Conservation (phyloP, 2,329 filamentous ascomycete species). For the Daldinia sp. region DNA sequence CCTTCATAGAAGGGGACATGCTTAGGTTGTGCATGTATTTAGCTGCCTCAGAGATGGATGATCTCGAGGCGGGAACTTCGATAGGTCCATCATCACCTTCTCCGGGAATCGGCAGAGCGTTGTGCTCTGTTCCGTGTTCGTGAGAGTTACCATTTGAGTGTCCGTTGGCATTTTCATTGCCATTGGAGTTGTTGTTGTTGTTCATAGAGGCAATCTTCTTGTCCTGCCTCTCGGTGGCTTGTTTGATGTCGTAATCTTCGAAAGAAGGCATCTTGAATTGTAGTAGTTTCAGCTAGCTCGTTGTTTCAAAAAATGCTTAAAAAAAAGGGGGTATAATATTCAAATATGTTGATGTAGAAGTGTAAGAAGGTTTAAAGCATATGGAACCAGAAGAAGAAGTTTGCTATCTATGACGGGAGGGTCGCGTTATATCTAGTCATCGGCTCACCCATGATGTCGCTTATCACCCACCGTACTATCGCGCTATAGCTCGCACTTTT, state of each 20-base stretch:
- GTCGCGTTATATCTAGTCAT: conserved; percentile 42
- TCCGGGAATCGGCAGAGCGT: conserved; percentile 57
- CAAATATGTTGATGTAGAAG: neutral
- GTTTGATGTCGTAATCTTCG: conserved; percentile 67
- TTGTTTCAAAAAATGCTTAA: conserved; percentile 13
- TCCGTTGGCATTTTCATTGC: neutral
- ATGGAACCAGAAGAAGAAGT: conserved; percentile 22
- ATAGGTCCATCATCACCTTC: conserved; percentile 65
- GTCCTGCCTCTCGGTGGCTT: conserved; percentile 51
- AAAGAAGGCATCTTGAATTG: conserved; percentile 68
- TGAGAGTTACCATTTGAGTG: neutral
- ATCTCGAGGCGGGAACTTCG: conserved; percentile 77
- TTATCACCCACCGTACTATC: conserved; percentile 28
- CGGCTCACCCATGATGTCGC: conserved; percentile 1
- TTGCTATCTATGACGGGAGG: conserved; percentile 33
- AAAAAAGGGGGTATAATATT: neutral
- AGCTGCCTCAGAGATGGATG: conserved; percentile 74
- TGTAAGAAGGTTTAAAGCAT: conserved; percentile 2
- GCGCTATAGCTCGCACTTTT: conserved; percentile 20
- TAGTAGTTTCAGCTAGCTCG: conserved; percentile 23
- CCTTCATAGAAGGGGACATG: conserved; percentile 73
- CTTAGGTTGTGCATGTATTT: conserved; percentile 81
- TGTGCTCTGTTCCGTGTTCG: conserved; percentile 44
- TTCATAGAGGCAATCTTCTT: conserved; percentile 46
- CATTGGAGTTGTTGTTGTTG: conserved; percentile 37